These are phyloP conservation scores for Senna siamea DNA, from an alignment of 306 rosid species.

Conservation along the genomic window DNA sequence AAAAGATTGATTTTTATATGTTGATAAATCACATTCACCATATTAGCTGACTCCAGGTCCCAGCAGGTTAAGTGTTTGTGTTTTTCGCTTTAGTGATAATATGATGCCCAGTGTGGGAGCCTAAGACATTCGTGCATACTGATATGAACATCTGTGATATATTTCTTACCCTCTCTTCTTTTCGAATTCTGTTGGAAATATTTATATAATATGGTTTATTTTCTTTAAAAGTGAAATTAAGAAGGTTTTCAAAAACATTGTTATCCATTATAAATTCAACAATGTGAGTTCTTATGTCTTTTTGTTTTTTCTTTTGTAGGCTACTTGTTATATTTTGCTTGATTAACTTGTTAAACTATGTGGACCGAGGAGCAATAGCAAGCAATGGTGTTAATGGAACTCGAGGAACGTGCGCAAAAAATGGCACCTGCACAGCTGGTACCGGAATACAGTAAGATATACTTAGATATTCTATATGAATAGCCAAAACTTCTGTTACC, in stretches of 20 bases:
- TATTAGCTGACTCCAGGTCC: not conserved
- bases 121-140: not conserved
- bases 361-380: slow-evolving; percentile 94
- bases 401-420: slow-evolving; percentile 58
- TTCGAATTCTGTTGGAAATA: not conserved
- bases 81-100: no score
- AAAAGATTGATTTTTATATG: not conserved
- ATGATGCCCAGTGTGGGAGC: not conserved
- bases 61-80: not conserved
- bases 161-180: not conserved
- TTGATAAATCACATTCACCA: slow-evolving; percentile 1
- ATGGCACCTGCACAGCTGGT: slow-evolving; percentile 71
- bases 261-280: not conserved
- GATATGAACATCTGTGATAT: slow-evolving; percentile 1
- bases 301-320: slow-evolving; percentile 51
- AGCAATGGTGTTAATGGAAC: slow-evolving; percentile 95
- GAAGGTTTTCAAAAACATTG: slow-evolving; percentile 15
- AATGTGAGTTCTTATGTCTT: slow-evolving; percentile 19
- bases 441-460: slow-evolving; percentile 86
- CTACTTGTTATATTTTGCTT: slow-evolving; percentile 71
- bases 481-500: not conserved
- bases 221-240: not conserved
- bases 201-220: not conserved
- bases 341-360: slow-evolving; percentile 79
- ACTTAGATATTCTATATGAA: slow-evolving; percentile 5